Percentiles rank a stretch among this genome's conserved stretches.
Conservation (phyloP, 768 basidiomycete species). For the Gloeopeniophorella convolvens region DNA sequence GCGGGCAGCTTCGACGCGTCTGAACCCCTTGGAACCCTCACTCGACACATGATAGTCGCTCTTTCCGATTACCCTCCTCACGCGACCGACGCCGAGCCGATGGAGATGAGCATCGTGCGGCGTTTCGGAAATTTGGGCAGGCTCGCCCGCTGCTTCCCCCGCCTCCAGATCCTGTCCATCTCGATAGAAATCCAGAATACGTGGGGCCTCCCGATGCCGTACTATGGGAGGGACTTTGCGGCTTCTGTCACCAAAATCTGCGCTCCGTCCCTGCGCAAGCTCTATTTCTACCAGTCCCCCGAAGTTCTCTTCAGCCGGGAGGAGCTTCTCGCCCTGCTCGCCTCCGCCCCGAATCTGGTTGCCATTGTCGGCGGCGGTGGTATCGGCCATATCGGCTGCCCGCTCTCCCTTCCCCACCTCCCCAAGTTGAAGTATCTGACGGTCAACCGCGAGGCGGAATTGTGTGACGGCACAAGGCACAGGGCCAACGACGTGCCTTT, state of each 20-base stretch:
- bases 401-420: slow-evolving; percentile 11
- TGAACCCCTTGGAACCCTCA: slow-evolving; percentile 2
- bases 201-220: not conserved
- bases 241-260: not conserved
- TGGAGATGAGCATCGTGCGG: not conserved
- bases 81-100: not conserved
- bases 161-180: slow-evolving; percentile 10
- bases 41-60: slow-evolving; percentile 13
- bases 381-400: slow-evolving; percentile 1
- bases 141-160: slow-evolving; percentile 8
- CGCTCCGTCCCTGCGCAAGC: slow-evolving; percentile 6
- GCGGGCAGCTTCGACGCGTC: not conserved
- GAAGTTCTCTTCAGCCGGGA: slow-evolving; percentile 4
- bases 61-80: slow-evolving; percentile 2
- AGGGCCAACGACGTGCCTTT: not conserved
- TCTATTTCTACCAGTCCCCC: slow-evolving; percentile 1
- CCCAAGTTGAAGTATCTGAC: slow-evolving; percentile 10
- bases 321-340: slow-evolving; percentile 8
- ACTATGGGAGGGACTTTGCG: slow-evolving; percentile 15
- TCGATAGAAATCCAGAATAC: slow-evolving; percentile 1
- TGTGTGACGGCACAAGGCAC: not conserved
- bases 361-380: not conserved
- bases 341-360: slow-evolving; percentile 7
- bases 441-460: not conserved
- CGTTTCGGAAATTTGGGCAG: slow-evolving; percentile 12